These are phyloP conservation scores for Cryptosporidium bovis DNA, from an alignment of 169 alveolate species.

Conservation along the genomic window DNA sequence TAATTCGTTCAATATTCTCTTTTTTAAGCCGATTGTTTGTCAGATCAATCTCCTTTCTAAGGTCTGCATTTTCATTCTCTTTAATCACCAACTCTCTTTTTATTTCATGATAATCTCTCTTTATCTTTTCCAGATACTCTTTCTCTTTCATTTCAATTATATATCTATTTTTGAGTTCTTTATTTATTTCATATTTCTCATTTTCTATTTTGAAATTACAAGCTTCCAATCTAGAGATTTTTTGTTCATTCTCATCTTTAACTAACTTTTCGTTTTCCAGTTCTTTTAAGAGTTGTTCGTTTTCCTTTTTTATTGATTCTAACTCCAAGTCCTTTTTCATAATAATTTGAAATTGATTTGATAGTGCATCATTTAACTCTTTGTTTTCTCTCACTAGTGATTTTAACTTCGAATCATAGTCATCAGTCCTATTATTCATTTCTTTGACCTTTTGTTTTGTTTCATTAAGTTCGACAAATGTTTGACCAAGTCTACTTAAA, in stretches of 20 bases:
- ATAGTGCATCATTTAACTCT: slow-evolving; percentile 67
- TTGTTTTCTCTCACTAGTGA: slow-evolving; percentile 34
- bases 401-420: slow-evolving; percentile 12
- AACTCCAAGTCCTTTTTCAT: slow-evolving; percentile 48
- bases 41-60: not conserved
- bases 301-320: slow-evolving; percentile 20
- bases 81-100: slow-evolving; percentile 1
- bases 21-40: not conserved
- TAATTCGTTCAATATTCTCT: slow-evolving; percentile 1
- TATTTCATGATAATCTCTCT: slow-evolving; percentile 23
- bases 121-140: slow-evolving; percentile 11
- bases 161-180: slow-evolving; percentile 43
- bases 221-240: slow-evolving; percentile 24
- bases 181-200: slow-evolving; percentile 55
- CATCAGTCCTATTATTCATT: not conserved
- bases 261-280: slow-evolving; percentile 16
- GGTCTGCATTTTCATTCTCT: slow-evolving; percentile 6
- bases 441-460: slow-evolving; percentile 46
- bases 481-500: slow-evolving; percentile 68
- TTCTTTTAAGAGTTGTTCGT: not conserved
- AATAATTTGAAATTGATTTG: slow-evolving; percentile 54
- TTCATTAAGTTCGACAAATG: slow-evolving; percentile 53
- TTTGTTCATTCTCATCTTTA: not conserved
- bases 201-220: slow-evolving; percentile 31
- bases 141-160: slow-evolving; percentile 34